These are phyloP conservation scores for Ophiostoma pallidulum DNA, from an alignment of 2,329 filamentous ascomycete species.

Conservation along the genomic window DNA sequence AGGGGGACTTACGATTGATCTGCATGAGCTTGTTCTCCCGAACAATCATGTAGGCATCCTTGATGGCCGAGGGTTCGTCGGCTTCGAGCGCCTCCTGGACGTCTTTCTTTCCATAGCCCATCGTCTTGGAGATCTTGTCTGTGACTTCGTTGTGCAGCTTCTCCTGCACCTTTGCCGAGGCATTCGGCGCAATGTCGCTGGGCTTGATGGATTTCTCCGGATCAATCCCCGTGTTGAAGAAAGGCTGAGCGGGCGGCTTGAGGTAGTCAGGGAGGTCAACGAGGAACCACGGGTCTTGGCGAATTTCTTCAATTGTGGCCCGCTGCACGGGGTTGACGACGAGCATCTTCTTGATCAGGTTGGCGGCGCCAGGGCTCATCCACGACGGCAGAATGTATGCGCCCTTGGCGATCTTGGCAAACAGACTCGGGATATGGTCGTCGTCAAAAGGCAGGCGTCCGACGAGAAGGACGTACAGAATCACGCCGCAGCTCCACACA, in stretches of 20 bases:
- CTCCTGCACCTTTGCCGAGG: conserved; percentile 70
- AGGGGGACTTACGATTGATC: conserved; percentile 65
- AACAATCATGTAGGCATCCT: conserved; percentile 97
- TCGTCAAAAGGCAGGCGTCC: conserved; percentile 91
- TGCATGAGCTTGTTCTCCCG: conserved; percentile 97
- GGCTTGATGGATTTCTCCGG: conserved; percentile 84
- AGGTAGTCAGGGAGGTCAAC: conserved; percentile 81
- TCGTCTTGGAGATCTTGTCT: conserved; percentile 91
- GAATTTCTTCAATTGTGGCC: conserved; percentile 88
- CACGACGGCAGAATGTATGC: conserved; percentile 89
- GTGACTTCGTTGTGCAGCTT: conserved; percentile 88
- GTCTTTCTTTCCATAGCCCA: conserved; percentile 93
- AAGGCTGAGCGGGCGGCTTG: conserved; percentile 79
- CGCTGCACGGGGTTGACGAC: conserved; percentile 91
- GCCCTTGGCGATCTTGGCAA: conserved; percentile 94
- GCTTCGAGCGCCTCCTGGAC: conserved; percentile 89
- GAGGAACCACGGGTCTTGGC: conserved; percentile 87
- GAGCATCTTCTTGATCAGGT: conserved; percentile 84
- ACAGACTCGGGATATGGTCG: conserved; percentile 93
- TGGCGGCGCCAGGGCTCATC: conserved; percentile 73
- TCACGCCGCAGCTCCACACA: conserved; percentile 95
- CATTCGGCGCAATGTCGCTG: conserved; percentile 68
- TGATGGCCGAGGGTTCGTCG: conserved; percentile 92
- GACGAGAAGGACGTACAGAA: conserved; percentile 73
- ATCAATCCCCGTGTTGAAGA: conserved; percentile 87